phyloP scores from a whole-genome alignment of 1,284 basidiomycete species.

The Tilletia walkeri region DNA sequence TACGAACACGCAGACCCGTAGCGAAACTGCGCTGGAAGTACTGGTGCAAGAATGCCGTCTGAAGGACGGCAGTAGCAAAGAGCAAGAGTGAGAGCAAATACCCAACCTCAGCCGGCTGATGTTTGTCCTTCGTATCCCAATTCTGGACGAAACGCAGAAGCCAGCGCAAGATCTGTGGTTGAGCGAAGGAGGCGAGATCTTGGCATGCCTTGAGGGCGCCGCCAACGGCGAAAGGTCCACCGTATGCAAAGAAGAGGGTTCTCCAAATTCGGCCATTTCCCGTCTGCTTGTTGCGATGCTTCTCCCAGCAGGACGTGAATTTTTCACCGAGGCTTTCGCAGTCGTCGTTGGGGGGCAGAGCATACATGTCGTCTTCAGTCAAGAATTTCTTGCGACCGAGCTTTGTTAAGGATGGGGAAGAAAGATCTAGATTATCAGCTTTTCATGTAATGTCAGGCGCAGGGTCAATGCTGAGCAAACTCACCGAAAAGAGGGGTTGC shows the following conservation, averaged over 20 bases:
- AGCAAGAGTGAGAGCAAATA: constrained; percentile 61
- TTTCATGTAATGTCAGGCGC: constrained; percentile 43
- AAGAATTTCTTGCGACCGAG: constrained; percentile 53
- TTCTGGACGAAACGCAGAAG: constrained; percentile 69
- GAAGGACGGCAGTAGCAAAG: constrained; percentile 67
- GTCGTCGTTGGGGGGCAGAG: constrained; percentile 63
- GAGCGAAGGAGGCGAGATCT: constrained; percentile 77
- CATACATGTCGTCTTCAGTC: constrained; percentile 57
- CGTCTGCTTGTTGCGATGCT: constrained; percentile 15
- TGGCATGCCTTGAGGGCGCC: constrained; percentile 68
- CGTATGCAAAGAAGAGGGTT: constrained; percentile 61
- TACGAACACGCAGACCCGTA: constrained; percentile 86
- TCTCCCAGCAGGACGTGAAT: constrained; percentile 61
- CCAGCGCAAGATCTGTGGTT: constrained; percentile 81
- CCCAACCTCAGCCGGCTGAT: constrained; percentile 50
- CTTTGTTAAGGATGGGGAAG: neutral
- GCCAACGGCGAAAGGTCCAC: constrained; percentile 72
- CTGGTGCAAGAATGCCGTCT: constrained; percentile 83
- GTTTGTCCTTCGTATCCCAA: constrained; percentile 31
- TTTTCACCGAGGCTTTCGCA: constrained; percentile 69
- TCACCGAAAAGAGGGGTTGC: constrained; percentile 66
- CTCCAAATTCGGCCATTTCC: constrained; percentile 33
- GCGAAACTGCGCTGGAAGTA: constrained; percentile 79
- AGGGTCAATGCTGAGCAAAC: neutral
- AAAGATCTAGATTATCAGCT: constrained; percentile 45